Conservation (phyloP, 805 yeast species). For the Lachancea thermotolerans region DNA sequence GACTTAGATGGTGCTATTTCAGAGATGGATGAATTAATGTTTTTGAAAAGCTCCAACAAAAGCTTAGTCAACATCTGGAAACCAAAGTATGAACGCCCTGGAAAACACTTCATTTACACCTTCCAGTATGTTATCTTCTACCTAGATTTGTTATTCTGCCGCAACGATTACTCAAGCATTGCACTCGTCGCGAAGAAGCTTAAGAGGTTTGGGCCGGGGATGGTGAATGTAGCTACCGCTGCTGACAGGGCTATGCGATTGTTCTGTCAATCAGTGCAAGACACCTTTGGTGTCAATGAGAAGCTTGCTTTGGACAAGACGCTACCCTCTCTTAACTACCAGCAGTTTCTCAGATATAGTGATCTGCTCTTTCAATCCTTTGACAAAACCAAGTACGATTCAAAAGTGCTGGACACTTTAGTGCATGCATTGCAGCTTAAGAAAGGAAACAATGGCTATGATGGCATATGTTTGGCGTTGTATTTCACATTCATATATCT, state of each 20-base stretch:
- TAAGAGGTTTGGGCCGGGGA: slow-evolving; percentile 70
- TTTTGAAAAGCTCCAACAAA: slow-evolving; percentile 60
- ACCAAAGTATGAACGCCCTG: slow-evolving; percentile 86
- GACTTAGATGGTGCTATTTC: slow-evolving; percentile 50
- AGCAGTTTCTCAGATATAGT: slow-evolving; percentile 19
- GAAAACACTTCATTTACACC: slow-evolving; percentile 81
- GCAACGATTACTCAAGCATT: slow-evolving; percentile 53
- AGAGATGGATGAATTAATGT: slow-evolving; percentile 57
- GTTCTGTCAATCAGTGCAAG: slow-evolving; percentile 18
- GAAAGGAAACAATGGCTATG: slow-evolving; percentile 28
- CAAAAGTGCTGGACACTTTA: slow-evolving; percentile 18
- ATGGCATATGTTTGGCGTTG: slow-evolving; percentile 25
- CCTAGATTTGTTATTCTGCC: slow-evolving; percentile 46
- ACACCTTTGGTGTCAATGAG: slow-evolving; percentile 19
- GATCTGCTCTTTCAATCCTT: slow-evolving; percentile 18
- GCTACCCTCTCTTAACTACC: slow-evolving; percentile 23
- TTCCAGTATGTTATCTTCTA: slow-evolving; percentile 61
- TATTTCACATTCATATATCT: slow-evolving; percentile 27
- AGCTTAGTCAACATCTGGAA: slow-evolving; percentile 85
- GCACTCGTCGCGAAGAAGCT: slow-evolving; percentile 60
- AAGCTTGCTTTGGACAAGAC: slow-evolving; percentile 23
- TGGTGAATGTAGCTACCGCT: slow-evolving; percentile 41
- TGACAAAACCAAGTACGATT: slow-evolving; percentile 12
- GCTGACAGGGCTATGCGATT: slow-evolving; percentile 22
- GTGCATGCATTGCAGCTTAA: slow-evolving; percentile 26